Base-by-base conservation (phyloP, 2,329 filamentous ascomycete species). In the Exophiala oligosperma region DNA sequence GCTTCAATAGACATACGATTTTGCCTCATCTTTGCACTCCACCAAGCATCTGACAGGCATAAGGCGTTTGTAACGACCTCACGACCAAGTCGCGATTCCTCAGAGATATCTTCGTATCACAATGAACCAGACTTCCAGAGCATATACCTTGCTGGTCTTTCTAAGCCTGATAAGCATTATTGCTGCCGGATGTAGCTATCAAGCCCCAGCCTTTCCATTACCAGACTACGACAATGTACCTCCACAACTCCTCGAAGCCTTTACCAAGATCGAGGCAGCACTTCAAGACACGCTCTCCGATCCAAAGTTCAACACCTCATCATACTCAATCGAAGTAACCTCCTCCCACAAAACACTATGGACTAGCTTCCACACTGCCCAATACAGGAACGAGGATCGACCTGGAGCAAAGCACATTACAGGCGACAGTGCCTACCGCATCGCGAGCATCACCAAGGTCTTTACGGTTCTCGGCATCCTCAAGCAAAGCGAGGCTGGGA, bases 381-480 rank as follows among this genome's bases (percentile, higher is more conserved):
- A 7, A 23, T 49, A 54, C 28, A 62, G 61, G 21, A 51, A 64
- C 54, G 11, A 37, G 4, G 49, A 49, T 14, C 53, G 60, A n/a
- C 65, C 59, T 2, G 65, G 65, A 5, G 64, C 64, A 5, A 54
- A 60, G 14, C 6, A 49, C 21, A 54, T 67, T 40, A 49, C 60
- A 29, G 66, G 66, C 2, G 59, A 59, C 29, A 64, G 64, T 32
- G 52, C 49, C 2, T 70, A 69, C 59, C 64, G 68, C 24, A 67
- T 70, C 17, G 68, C 67, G 9, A 68, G 66, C 54, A 68, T 68
- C 40, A 68, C 67, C 26, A 70, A 68, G 58, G 46, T 64, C 1
- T 69, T 70, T 49, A 71, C 69, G 8, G 64, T 64, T 3, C 52
- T 69, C 21, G 67, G 65, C 7, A 57, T 71, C 14, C 56, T 71